Base-by-base conservation (phyloP, 805 yeast genomes). In the Candida morakotiae region DNA sequence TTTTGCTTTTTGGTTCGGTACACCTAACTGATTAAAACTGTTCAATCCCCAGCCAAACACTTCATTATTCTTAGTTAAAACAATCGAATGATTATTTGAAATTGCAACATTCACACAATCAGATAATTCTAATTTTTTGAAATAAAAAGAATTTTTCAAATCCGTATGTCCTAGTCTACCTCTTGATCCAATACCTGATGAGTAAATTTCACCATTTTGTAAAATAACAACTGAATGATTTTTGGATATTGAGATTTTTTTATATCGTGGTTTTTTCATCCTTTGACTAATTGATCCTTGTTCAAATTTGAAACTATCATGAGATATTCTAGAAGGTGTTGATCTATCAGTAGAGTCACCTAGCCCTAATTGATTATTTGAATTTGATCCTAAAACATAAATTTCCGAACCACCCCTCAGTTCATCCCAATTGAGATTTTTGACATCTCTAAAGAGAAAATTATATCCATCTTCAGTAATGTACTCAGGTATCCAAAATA, bases 31-130 rank as follows among this genome's bases (percentile, higher is more conserved):
- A n/a, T 73, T 73, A 53, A 57, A 71, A 13, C 69, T 64, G 49
- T 86, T 86, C 42, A 77, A 68, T 0, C 97, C 97, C 95, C 96
- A 89, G 0, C 88, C 59, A 43, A 68, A 83, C 1, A 87, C 62
- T n/a, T 71, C 70, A 26, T 79, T 78, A 11, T 58, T 46, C 0
- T 60, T 49, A 0, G 83, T 73, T 15, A 84, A 47, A 0, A 74
- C 82, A 8, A 87, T 48, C 0, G 86, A 64, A 52, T 86, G 95
- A 48, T 83, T 83, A 47, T 78, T 76, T 36, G 87, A 79, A 1
- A 79, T 54, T 1, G 73, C 75, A 1, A 78, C 60, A 11, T 53
- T 60, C 8, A 20, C 17, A 23, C 28, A 22, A 11, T 32, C 25
- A 10, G 11, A 3, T 10, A 32, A 10, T 0, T 64, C 55, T 7